Percentiles rank a stretch among this genome's conserved stretches.
phyloP scores from a whole-genome alignment of 2,329 filamentous ascomycete genomes.

The Aspergillus fructus region DNA sequence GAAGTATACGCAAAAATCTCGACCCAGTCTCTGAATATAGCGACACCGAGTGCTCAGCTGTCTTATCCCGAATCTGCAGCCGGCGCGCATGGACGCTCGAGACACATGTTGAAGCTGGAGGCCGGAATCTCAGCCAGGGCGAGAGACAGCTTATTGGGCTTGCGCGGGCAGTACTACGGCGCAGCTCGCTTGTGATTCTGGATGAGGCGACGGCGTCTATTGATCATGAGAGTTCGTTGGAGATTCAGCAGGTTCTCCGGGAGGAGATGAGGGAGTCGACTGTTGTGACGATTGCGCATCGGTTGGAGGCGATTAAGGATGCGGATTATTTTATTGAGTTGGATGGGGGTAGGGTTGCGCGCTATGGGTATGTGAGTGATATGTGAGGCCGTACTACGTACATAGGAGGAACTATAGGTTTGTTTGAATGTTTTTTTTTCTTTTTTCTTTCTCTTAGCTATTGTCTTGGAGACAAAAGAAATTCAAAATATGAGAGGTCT shows the following conservation, averaged over 20 bases:
- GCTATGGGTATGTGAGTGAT: conserved; percentile 30
- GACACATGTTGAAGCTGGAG: conserved; percentile 60
- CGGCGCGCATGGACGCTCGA: conserved; percentile 57
- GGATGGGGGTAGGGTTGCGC: conserved; percentile 49
- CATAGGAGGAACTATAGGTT: background rate
- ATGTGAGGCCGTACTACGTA: conserved; percentile 7
- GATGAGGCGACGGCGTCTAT: conserved; percentile 68
- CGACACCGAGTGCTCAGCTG: conserved; percentile 54
- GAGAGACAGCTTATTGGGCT: conserved; percentile 66
- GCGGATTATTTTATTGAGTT: conserved; percentile 58
- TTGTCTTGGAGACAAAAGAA: background rate
- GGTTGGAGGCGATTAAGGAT: conserved; percentile 60
- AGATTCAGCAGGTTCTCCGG: conserved; percentile 38
- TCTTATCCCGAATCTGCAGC: conserved; percentile 55
- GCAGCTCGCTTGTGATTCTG: conserved; percentile 63
- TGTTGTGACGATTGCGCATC: conserved; percentile 66
- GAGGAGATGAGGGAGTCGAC: conserved; percentile 47
- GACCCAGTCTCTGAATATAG: conserved; percentile 60
- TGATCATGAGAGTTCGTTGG: conserved; percentile 60
- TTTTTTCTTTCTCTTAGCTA: background rate
- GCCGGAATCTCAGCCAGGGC: conserved; percentile 63
- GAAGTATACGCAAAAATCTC: conserved; percentile 61
- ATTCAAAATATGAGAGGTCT: background rate
- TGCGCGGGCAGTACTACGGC: conserved; percentile 60
- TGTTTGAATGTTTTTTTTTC: too few species aligned